Base-by-base conservation (phyloP, 2,329 filamentous ascomycete species). In the Xylariaceae sp. region DNA sequence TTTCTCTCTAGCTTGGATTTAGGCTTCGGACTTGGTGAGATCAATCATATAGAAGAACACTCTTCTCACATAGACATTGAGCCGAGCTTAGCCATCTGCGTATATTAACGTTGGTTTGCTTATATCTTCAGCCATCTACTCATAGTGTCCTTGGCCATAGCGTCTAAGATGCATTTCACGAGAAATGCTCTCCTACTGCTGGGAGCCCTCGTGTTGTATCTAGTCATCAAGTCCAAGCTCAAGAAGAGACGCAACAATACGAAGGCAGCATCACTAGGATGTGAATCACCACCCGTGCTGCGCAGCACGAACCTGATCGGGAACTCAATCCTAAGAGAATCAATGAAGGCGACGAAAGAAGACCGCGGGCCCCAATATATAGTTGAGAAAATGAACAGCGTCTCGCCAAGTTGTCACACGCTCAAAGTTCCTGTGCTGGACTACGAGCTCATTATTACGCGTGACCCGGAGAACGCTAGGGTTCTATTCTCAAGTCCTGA, bases 381-480 rank as follows among this genome's bases (percentile, higher is more conserved):
- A 11, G 53, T 61, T 32, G 54, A 56, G 19, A 56, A 55, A n/a
- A 59, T 65, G 55, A 54, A 65, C 48, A 42, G 52, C 29, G 42
- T 61, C 2, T 59, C 61, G 12, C 52, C 50, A 3, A 27, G 58
- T 20, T 57, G 60, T 32, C 64, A 68, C 51, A 68, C 65, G 2
- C 43, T 64, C 38, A 53, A 60, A 12, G 62, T 67, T 6, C 61
- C 64, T 16, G 64, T 69, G 44, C 54, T 63, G 37, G 64, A 67
- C 56, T 68, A 67, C 48, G 60, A 67, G 43, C 50, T 69, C 29
- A 34, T 67, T 20, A 58, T 65, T 10, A 67, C 64, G 8, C 61
- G 64, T 6, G 65, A 68, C 33, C 64, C 64, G 0, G 59, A 56
- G 37, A 67, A 65, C 41, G 58, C 62, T 14, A 55, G 58, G 29